Evolutionary conservation across 345 rosid species (phyloP), one percentile per base, ranked within the genome.

Genomic region (Eucalyptus pauciflora): DNA sequence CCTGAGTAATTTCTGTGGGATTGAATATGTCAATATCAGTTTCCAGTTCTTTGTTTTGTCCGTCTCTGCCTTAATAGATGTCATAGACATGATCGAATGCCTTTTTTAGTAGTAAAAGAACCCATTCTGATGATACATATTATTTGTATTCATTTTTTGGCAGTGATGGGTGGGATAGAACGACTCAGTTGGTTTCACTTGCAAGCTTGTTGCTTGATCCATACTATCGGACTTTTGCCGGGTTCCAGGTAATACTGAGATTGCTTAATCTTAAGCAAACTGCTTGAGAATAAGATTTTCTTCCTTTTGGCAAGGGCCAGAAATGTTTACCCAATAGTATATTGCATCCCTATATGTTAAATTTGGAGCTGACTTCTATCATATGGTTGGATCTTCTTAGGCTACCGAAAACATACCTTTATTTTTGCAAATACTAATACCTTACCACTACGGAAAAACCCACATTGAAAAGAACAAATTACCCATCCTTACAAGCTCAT

Each of bases 121-220:
- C 24, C 52, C 81, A 58, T 56, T 48, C 45, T 3, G 1, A 54
- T 51, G 12, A 22, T 62, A 54, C 24, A 85, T 48, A 85, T 50
- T 18, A 45, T 85, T 29, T 85, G 24, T 85, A 46, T 86, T 45
- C 27, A 16, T 90, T 89, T 67, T 60, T 90, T 85, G 93, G 92
- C 92, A 98, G 99, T 90, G 99, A 98, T 92, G 99, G 99, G 88
- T 98, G 99, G 99, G 99, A 98, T 93, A 95, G 99, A 95, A 98
- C 99, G 88, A 95, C 96, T 86, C 99, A 98, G 93, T 91, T 98
- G 94, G 96, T 96, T 93, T 92, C 99, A 91, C 97, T 98, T 58
- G 98, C 99, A 86, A 94, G 95, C 91, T 92, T 98, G 92, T 91
- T 97, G 90, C 99, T 97, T 90, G 99, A 97, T 91, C 99, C 99